These are phyloP conservation scores for Trypethelium eluteriae DNA, from an alignment of 495 filamentous ascomycete species.

Conservation along the genomic window DNA sequence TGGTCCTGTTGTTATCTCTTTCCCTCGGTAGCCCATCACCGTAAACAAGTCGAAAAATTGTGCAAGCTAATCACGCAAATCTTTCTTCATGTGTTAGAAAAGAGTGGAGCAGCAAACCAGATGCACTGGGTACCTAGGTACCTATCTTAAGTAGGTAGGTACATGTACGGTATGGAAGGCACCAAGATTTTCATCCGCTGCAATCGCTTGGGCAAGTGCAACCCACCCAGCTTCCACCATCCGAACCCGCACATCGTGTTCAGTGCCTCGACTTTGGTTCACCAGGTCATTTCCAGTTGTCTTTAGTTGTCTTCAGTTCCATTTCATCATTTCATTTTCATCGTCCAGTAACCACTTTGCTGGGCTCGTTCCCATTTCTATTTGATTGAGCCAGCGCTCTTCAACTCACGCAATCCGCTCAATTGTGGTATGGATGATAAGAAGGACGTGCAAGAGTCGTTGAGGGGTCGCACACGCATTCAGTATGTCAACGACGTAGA, in stretches of 20 bases:
- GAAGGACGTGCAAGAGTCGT: not conserved
- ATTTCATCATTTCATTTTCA: not conserved
- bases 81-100: not conserved
- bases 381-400: not conserved
- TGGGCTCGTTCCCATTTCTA: not conserved
- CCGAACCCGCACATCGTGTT: not conserved
- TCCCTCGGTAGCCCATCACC: not conserved
- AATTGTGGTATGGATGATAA: not conserved
- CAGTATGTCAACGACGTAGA: not conserved
- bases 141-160: too few relatives aligned
- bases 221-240: not conserved
- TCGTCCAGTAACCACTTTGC: not conserved
- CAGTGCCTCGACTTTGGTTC: not conserved
- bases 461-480: not conserved
- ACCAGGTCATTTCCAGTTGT: not conserved
- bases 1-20: too few relatives aligned
- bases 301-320: not conserved
- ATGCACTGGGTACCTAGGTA: too few relatives aligned
- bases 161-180: too few relatives aligned
- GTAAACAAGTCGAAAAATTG: not conserved
- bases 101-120: not conserved
- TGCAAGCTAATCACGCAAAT: not conserved
- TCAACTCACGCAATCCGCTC: not conserved
- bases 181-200: too few relatives aligned
- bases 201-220: not conserved